A percentile compares a stretch with the other conserved stretches of the same genome.
Conservation (phyloP, 129 eudicot species). For the Pulicaria dysenterica region DNA sequence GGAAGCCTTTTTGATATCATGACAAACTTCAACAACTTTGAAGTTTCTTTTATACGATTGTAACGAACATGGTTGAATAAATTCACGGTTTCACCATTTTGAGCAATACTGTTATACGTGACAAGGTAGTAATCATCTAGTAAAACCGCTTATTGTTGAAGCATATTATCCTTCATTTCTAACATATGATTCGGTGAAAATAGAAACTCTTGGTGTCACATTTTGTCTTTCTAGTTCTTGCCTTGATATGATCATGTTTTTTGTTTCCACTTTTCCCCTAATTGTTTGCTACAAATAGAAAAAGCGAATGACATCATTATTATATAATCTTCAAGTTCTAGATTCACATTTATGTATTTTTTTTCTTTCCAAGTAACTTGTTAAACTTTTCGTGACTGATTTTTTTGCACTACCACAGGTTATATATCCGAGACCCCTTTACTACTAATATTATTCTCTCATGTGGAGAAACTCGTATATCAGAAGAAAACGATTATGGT, state of each 20-base stretch:
- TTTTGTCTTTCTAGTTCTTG: neutral
- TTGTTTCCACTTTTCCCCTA: slow-evolving; percentile 2
- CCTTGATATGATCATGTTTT: slow-evolving; percentile 24
- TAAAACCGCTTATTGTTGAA: slow-evolving; percentile 13
- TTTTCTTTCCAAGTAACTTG: no score
- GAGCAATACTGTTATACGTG: neutral
- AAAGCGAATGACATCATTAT: slow-evolving; percentile 3
- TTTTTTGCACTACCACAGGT: neutral
- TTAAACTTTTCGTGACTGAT: no score
- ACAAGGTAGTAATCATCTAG: neutral
- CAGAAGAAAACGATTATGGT: neutral
- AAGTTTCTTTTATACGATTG: neutral
- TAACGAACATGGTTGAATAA: no score
- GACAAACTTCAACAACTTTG: slow-evolving; percentile 19
- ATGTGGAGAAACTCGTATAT: neutral
- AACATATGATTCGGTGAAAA: slow-evolving; percentile 15
- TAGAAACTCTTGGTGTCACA: slow-evolving; percentile 7
- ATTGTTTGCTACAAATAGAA: neutral
- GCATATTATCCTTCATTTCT: no score
- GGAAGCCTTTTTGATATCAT: slow-evolving; percentile 4
- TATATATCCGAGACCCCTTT: neutral
- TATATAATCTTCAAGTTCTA: slow-evolving; percentile 1
- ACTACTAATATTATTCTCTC: no score
- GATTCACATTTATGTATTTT: neutral
- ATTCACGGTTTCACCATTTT: slow-evolving; percentile 14